These are phyloP conservation scores for Vitis rotundifolia DNA, from an alignment of 164 flowering plant genomes.

Conservation along the genomic window DNA sequence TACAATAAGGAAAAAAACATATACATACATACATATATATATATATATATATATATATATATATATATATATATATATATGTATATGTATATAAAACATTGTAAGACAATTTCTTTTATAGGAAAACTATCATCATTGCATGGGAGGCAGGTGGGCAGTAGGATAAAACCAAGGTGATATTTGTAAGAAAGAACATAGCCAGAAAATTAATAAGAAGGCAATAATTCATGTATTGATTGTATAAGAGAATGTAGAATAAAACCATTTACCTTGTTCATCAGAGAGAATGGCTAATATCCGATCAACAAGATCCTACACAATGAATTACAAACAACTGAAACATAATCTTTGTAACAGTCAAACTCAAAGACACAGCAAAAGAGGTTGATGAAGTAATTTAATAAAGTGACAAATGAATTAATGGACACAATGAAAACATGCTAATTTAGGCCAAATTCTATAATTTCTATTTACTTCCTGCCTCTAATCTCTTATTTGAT, in stretches of 20 bases:
- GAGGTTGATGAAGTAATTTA: background rate
- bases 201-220: background rate
- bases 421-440: background rate
- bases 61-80: no score
- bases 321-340: slow-evolving; percentile 1
- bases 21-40: no score
- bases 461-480: background rate
- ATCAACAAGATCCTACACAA: slow-evolving; percentile 48
- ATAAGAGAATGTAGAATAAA: background rate
- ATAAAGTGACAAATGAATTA: background rate
- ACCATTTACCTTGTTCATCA: slow-evolving; percentile 54
- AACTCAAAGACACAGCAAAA: background rate
- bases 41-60: no score
- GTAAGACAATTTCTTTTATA: no score
- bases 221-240: background rate
- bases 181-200: no score
- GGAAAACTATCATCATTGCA: no score
- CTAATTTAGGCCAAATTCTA: background rate
- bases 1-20: no score
- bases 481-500: background rate
- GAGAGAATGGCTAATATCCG: slow-evolving; percentile 42
- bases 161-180: no score
- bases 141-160: no score
- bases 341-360: background rate
- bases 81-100: no score